These are phyloP conservation scores for Fusarium keratoplasticum DNA, from an alignment of 2,329 filamentous ascomycete species.

Conservation along the genomic window DNA sequence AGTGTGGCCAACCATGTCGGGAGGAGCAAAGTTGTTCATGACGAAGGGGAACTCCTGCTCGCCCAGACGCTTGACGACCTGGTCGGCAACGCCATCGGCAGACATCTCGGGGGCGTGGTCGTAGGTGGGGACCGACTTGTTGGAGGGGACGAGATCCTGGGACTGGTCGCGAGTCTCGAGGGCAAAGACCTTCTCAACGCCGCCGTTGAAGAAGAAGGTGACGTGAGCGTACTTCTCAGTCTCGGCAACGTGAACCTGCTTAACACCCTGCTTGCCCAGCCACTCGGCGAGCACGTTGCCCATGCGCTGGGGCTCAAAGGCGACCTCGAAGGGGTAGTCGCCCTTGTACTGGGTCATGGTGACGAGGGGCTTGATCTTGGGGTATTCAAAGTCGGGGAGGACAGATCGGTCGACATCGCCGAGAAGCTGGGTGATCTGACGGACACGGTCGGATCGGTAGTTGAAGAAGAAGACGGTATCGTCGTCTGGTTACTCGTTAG, in stretches of 20 bases:
- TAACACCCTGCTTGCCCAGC: constrained; percentile 86
- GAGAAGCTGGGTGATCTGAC: constrained; percentile 94
- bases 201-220: constrained; percentile 99
- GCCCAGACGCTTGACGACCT: constrained; percentile 86
- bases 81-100: constrained; percentile 87
- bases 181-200: constrained; percentile 95
- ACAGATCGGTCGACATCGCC: constrained; percentile 93
- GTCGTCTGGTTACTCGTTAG: constrained; percentile 68
- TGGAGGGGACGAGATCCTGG: constrained; percentile 84
- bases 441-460: constrained; percentile 97
- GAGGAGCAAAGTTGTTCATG: constrained; percentile 99
- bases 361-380: constrained; percentile 84
- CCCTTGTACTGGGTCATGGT: constrained; percentile 99
- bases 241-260: constrained; percentile 97
- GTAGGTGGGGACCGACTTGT: constrained; percentile 91
- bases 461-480: constrained; percentile 99
- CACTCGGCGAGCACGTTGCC: constrained; percentile 98
- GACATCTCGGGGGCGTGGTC: constrained; percentile 97
- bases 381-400: constrained; percentile 90
- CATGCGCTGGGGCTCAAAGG: constrained; percentile 96
- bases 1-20: constrained; percentile 99
- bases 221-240: constrained; percentile 99
- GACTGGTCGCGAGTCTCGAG: constrained; percentile 90
- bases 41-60: constrained; percentile 93
- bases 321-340: constrained; percentile 91